Conservation (phyloP, 352 stramenopile genomes). For the Phytophthora fragariaefolia region DNA sequence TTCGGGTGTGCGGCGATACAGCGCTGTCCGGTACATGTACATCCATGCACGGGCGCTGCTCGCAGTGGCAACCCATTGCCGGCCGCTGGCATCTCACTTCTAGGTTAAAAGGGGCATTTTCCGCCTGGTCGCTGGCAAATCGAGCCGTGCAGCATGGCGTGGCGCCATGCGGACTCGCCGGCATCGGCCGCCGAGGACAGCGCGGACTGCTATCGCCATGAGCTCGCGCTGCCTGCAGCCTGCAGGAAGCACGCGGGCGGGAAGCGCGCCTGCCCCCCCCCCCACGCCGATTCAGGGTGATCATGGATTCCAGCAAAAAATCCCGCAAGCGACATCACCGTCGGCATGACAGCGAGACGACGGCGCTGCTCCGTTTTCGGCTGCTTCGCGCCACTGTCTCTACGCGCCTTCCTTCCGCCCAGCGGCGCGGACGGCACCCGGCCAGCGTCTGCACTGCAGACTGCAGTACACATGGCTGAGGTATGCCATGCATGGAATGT, state of each 20-base stretch:
- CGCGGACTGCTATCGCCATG: neutral
- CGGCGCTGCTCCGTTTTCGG: neutral
- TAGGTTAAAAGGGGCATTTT: neutral
- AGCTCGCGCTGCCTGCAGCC: no score
- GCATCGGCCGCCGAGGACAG: neutral
- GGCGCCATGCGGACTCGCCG: neutral
- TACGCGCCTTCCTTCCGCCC: no score
- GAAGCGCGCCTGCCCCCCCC: no score
- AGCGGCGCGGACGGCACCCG: no score
- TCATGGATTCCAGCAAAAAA: constrained; percentile 1
- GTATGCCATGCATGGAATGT: no score
- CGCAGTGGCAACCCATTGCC: neutral
- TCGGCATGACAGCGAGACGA: neutral
- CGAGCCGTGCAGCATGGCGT: neutral
- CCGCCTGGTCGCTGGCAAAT: neutral
- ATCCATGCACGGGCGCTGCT: neutral
- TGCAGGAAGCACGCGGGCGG: no score
- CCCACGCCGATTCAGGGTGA: no score
- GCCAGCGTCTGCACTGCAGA: no score
- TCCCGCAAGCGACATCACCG: neutral
- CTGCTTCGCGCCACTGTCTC: neutral
- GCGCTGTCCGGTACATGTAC: no score
- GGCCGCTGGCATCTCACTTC: neutral
- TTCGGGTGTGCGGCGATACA: neutral
- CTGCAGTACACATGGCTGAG: no score